Evolutionary conservation across 148 eudicot genomes (phyloP).

Genomic region (Rhododendron mucronatum): DNA sequence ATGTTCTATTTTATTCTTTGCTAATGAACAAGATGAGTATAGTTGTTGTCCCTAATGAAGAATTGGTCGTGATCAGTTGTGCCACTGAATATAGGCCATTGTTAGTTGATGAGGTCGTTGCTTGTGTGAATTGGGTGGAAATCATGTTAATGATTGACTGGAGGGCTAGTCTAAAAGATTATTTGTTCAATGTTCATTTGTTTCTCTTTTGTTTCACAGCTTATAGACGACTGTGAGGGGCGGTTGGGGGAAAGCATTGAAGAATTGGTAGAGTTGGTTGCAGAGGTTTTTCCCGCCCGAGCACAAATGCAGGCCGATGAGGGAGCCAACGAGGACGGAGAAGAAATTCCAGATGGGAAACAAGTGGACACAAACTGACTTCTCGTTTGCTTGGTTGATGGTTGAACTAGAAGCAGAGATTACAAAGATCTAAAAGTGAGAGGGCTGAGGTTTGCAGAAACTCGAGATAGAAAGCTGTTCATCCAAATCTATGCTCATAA

Average conservation of each 20-base stretch:
- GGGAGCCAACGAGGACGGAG: conserved; percentile 3
- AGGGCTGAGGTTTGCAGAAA: not conserved
- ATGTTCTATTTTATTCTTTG: not conserved
- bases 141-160: not conserved
- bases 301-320: conserved; percentile 7
- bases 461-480: not conserved
- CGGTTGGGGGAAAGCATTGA: conserved; percentile 36
- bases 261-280: conserved; percentile 39
- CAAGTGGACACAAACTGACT: not conserved
- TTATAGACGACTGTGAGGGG: conserved; percentile 36
- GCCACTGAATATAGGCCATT: not conserved
- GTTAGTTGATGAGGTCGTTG: not conserved
- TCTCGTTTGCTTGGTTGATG: not conserved
- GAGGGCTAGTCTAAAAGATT: not conserved
- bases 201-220: conserved; percentile 24
- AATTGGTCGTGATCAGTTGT: too few species aligned
- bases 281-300: conserved; percentile 49
- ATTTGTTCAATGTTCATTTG: not conserved
- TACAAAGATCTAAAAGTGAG: not conserved
- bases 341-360: conserved; percentile 5
- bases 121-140: not conserved
- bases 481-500: too few species aligned
- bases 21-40: not conserved
- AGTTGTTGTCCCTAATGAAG: too few species aligned
- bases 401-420: not conserved